phyloP scores from a whole-genome alignment of 2,329 filamentous ascomycete genomes.

The Phyllosticta paracitricarpa region DNA sequence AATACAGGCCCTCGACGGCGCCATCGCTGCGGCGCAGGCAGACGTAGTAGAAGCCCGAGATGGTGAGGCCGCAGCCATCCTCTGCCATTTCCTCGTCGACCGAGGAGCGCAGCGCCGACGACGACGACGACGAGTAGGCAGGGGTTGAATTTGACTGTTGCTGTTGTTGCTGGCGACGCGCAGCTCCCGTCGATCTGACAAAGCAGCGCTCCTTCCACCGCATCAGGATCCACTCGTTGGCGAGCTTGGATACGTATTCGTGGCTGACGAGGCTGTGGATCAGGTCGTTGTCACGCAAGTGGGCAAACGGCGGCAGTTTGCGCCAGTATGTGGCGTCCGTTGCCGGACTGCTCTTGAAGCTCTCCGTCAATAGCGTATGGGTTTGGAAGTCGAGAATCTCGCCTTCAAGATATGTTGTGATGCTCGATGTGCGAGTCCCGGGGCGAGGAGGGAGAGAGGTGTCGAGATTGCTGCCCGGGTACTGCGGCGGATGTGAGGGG shows the following conservation, averaged over 20 bases:
- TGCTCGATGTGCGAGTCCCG: conserved; percentile 33
- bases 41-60: conserved; percentile 46
- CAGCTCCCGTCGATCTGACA: conserved; percentile 24
- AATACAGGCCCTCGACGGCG: conserved; percentile 42
- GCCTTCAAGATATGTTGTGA: conserved; percentile 58
- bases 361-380: conserved; percentile 42
- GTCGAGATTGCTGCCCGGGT: conserved; percentile 13
- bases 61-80: conserved; percentile 38
- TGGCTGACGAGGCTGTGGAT: conserved; percentile 35
- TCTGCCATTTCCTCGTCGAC: conserved; percentile 12
- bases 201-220: conserved; percentile 47
- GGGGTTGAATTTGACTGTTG: neutral
- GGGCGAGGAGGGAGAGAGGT: conserved; percentile 4
- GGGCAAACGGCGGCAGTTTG: conserved; percentile 36
- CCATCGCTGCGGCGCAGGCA: conserved; percentile 38
- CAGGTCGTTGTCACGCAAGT: conserved; percentile 29
- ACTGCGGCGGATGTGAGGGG: conserved; percentile 35
- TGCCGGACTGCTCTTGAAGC: conserved; percentile 34
- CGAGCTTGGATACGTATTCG: conserved; percentile 28
- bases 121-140: conserved; percentile 7
- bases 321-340: conserved; percentile 41
- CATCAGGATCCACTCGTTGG: conserved; percentile 45
- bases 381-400: conserved; percentile 54
- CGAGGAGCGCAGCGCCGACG: neutral
- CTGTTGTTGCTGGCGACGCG: neutral